Evolutionary conservation across 148 eudicot genomes (phyloP).

Genomic region (Selenicereus undatus): DNA sequence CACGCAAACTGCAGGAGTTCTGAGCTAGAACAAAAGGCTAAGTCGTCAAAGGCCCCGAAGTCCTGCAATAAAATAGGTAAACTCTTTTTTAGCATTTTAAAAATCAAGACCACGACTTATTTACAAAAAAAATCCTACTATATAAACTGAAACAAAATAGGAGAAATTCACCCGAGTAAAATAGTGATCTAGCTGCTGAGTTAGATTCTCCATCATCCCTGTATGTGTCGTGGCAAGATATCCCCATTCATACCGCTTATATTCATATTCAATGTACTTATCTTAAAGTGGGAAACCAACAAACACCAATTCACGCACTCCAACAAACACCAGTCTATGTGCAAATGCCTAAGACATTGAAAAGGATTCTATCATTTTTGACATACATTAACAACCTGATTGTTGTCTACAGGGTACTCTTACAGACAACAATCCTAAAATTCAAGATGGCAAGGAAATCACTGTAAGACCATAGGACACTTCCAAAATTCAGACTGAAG

Average conservation of each 20-base stretch:
- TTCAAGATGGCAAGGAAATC: too few relatives aligned
- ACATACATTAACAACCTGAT: too few relatives aligned
- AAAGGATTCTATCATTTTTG: too few relatives aligned
- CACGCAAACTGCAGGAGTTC: too few relatives aligned
- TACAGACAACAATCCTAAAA: too few relatives aligned
- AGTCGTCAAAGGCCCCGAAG: not conserved
- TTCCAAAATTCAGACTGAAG: too few relatives aligned
- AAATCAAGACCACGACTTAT: not conserved
- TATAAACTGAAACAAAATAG: not conserved
- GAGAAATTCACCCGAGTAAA: constrained; percentile 49
- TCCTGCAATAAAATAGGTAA: not conserved
- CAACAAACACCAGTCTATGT: too few relatives aligned
- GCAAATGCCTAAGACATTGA: constrained; percentile 70
- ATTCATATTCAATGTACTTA: constrained; percentile 91
- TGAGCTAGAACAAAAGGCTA: not conserved
- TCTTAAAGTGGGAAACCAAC: constrained; percentile 93
- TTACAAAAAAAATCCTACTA: not conserved
- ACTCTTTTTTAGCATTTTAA: not conserved
- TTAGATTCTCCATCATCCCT: constrained; percentile 82
- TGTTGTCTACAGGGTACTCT: too few relatives aligned
- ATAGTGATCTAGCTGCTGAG: constrained; percentile 74
- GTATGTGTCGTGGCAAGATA: constrained; percentile 74
- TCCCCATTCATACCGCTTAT: constrained; percentile 83
- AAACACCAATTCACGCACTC: constrained; percentile 68
- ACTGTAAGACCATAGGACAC: too few relatives aligned